Base-by-base conservation (phyloP, 2,329 filamentous ascomycete genomes). In the Elsinoe batatas region DNA sequence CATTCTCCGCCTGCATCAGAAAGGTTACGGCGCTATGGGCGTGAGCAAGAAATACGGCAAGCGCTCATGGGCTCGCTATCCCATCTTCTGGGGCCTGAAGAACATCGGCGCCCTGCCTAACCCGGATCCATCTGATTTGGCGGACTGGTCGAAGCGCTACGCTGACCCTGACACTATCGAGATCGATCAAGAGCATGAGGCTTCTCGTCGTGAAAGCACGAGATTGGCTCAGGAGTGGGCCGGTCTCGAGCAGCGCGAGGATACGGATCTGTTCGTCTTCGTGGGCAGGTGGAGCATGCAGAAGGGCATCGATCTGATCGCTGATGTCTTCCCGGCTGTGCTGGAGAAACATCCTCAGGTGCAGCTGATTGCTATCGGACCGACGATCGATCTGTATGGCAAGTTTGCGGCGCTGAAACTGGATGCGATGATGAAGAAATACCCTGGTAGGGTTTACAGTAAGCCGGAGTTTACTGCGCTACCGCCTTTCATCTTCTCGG, bases 241-340 rank as follows among this genome's bases (percentile, higher is more conserved):
- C 42, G 80, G 80, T 12, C 72, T 86, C 1, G 73, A 83, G 2
- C 74, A 81, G 54, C 76, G 82, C 60, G 77, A 81, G 1, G 73
- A 80, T 37, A 82, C 83, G 1, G 81, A 85, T 57, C 72, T 86
- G 7, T 77, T 85, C 59, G 82, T 85, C 7, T 86, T 86, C 61
- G 82, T 85, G 43, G 82, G 82, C 57, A 78, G 82, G 59, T 86
- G 82, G 83, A 82, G 79, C 8, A 79, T 83, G 74, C 82, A 86
- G 63, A 86, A 86, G 66, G 82, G 82, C 54, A 75, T 85, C 53
- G 82, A 86, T 64, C 70, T 85, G 50, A 85, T 85, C 61, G 82
- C 82, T 15, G 82, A 85, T 62, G 80, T 85, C 37, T 82, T 85
- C 67, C 81, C 82, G 17, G 74, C 76, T 30, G 73, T 85, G 30